phyloP scores from a whole-genome alignment of 805 yeast species.

The Lachancea quebecensis region DNA sequence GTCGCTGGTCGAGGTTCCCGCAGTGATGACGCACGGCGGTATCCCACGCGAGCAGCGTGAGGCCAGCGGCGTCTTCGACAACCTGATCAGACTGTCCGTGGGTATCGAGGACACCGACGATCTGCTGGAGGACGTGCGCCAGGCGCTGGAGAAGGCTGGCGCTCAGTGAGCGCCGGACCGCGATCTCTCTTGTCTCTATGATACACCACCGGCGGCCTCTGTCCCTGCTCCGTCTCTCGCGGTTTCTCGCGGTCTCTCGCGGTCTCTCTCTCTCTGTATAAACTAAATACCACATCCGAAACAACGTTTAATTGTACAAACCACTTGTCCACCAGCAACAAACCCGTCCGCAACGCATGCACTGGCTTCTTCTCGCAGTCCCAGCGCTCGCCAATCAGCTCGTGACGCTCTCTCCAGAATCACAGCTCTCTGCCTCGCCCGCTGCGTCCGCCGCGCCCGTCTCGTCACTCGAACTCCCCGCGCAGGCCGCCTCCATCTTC shows the following conservation, averaged over 20 bases:
- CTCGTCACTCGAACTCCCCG: no score
- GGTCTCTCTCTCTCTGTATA: no score
- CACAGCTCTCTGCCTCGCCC: not conserved
- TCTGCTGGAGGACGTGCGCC: slow-evolving; percentile 60
- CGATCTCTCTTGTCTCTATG: no score
- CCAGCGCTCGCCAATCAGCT: slow-evolving; percentile 4
- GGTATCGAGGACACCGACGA: slow-evolving; percentile 85
- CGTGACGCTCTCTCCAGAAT: slow-evolving; percentile 3
- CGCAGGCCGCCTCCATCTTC: slow-evolving; percentile 33
- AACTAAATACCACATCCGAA: no score
- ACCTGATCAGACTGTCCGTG: slow-evolving; percentile 73
- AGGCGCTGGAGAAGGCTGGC: slow-evolving; percentile 47
- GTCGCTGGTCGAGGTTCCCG: slow-evolving; percentile 80
- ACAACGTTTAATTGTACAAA: no score
- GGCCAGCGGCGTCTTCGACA: slow-evolving; percentile 73
- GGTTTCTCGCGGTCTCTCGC: no score
- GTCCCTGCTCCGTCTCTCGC: no score
- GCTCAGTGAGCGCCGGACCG: slow-evolving; percentile 4
- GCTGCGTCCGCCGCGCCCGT: no score
- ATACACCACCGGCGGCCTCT: no score
- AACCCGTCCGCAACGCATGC: slow-evolving; percentile 1
- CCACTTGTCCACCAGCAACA: no score
- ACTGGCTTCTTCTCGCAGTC: slow-evolving; percentile 2
- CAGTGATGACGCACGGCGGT: slow-evolving; percentile 89
- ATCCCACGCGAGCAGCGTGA: slow-evolving; percentile 74